These are phyloP conservation scores for Podaxis mareebaensis DNA, from an alignment of 768 basidiomycete genomes.

Conservation along the genomic window DNA sequence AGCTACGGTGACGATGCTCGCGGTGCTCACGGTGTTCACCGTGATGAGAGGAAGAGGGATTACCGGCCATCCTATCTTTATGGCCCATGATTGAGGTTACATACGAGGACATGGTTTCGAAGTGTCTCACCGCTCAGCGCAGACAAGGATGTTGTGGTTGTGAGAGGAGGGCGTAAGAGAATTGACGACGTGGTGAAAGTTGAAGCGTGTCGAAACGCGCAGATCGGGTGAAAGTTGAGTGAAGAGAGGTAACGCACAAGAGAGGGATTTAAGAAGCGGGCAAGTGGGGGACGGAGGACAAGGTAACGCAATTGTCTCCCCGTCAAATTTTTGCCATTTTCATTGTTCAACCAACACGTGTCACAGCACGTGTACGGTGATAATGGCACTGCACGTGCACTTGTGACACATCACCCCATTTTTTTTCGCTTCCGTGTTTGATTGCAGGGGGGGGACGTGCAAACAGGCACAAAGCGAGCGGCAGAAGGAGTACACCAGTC, in stretches of 20 bases:
- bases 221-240: constrained; percentile 20
- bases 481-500: not conserved
- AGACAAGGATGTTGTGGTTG: constrained; percentile 74
- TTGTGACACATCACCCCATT: constrained; percentile 10
- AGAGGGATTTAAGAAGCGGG: constrained; percentile 21
- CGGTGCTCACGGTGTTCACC: constrained; percentile 58
- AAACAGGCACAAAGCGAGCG: not conserved
- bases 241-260: constrained; percentile 27
- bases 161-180: constrained; percentile 50
- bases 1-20: constrained; percentile 51
- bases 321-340: constrained; percentile 37
- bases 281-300: constrained; percentile 25
- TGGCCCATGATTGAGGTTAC: constrained; percentile 17
- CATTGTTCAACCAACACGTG: constrained; percentile 54
- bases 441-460: constrained; percentile 10
- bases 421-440: constrained; percentile 8
- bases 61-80: constrained; percentile 75
- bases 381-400: constrained; percentile 31
- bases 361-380: constrained; percentile 28
- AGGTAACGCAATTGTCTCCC: constrained; percentile 27
- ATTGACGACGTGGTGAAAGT: constrained; percentile 56
- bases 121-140: constrained; percentile 52
- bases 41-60: constrained; percentile 78
- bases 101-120: constrained; percentile 12
- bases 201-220: constrained; percentile 23